Conservation (phyloP, 225 moss, liverwort and hornwort species). For the Pseudisothecium myosuroides region DNA sequence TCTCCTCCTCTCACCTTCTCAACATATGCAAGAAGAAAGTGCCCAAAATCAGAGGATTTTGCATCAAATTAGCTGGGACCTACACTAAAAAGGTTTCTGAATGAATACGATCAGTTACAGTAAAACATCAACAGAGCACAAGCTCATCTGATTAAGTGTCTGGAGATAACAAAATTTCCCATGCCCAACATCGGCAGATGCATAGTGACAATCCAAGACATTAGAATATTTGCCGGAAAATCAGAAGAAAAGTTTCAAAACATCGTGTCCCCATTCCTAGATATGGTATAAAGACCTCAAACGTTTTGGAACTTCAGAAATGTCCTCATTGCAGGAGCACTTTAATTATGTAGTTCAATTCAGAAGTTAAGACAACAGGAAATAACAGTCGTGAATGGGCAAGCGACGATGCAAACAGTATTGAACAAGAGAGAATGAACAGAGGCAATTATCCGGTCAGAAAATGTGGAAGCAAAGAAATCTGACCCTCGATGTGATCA, state of each 20-base stretch:
- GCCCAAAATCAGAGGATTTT: not conserved
- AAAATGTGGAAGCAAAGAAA: not conserved
- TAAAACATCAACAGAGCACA: not conserved
- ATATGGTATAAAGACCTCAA: not conserved
- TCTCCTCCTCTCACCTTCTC: not conserved
- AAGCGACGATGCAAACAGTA: not conserved
- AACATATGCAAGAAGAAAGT: not conserved
- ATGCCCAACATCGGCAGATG: not conserved
- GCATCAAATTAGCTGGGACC: not conserved
- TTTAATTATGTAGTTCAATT: not conserved
- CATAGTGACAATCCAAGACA: not conserved
- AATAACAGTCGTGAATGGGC: not conserved
- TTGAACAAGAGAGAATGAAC: not conserved
- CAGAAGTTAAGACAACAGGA: not conserved
- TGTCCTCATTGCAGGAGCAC: not conserved
- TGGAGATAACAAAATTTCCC: not conserved
- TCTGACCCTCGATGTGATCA: conserved; percentile 83
- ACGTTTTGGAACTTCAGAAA: not conserved
- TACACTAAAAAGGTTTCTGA: not conserved
- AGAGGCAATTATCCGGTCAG: not conserved
- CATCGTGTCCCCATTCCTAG: not conserved
- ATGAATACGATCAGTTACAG: not conserved
- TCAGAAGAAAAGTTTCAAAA: not conserved
- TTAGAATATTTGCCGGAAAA: not conserved
- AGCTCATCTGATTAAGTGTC: not conserved